Conservation (phyloP, 352 stramenopile genomes). For the Globisporangium iwayamae region DNA sequence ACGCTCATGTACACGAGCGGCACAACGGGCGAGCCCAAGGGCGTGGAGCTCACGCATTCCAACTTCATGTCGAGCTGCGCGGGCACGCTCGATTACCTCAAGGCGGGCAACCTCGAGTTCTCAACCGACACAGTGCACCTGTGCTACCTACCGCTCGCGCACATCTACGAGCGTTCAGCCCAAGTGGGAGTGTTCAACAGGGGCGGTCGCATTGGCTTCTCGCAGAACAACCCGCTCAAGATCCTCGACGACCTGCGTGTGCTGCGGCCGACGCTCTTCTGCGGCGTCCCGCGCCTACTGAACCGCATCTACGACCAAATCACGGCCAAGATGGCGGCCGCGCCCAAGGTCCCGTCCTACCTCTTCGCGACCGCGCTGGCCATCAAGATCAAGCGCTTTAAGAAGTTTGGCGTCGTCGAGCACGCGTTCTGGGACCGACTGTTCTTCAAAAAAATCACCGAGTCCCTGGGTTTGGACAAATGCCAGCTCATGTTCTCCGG, state of each 20-base stretch:
- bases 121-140: conserved; percentile 85
- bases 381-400: conserved; percentile 48
- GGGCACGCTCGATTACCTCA: conserved; percentile 29
- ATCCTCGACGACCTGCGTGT: conserved; percentile 91
- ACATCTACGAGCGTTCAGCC: conserved; percentile 93
- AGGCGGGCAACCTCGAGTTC: conserved; percentile 29
- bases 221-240: conserved; percentile 81
- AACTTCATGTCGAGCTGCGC: conserved; percentile 35
- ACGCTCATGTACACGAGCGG: conserved; percentile 96
- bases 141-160: conserved; percentile 94
- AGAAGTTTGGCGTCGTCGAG: conserved; percentile 47
- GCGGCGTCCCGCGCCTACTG: conserved; percentile 91
- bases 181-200: conserved; percentile 52
- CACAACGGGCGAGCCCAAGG: conserved; percentile 95
- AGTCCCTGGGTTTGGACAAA: conserved; percentile 80
- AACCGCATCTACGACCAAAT: conserved; percentile 97
- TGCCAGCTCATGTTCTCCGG: conserved; percentile 92
- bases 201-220: conserved; percentile 92
- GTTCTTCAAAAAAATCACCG: conserved; percentile 93
- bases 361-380: conserved; percentile 83
- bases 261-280: conserved; percentile 91
- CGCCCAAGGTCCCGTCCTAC: conserved; percentile 73
- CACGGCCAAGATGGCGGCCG: conserved; percentile 57
- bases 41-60: conserved; percentile 93
- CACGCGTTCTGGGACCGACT: conserved; percentile 92